Evolutionary conservation across 257 asterid genomes (phyloP).

Genomic region (Parsonsia alboflavescens): DNA sequence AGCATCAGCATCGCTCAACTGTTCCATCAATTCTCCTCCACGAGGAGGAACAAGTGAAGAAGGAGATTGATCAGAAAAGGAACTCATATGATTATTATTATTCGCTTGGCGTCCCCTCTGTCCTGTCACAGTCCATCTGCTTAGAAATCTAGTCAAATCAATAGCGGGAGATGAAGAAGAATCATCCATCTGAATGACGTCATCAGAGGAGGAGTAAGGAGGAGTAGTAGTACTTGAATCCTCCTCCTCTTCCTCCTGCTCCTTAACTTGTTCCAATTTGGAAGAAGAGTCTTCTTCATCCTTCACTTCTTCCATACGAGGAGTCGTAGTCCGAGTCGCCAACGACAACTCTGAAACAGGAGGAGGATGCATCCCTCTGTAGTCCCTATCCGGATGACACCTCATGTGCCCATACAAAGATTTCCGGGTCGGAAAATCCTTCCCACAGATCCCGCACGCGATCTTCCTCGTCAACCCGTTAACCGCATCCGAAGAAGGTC

Average conservation of each 20-base stretch:
- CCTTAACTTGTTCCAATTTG: background rate
- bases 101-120: conserved; percentile 27
- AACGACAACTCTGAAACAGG: too few relatives aligned
- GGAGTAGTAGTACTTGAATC: background rate
- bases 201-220: too few relatives aligned
- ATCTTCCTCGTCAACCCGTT: background rate
- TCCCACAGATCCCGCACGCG: conserved; percentile 19
- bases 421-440: conserved; percentile 31
- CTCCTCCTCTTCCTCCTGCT: background rate
- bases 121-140: conserved; percentile 30
- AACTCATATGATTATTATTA: background rate
- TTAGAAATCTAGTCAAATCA: conserved; percentile 10
- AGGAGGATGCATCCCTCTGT: conserved; percentile 61
- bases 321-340: too few relatives aligned
- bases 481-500: background rate
- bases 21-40: background rate
- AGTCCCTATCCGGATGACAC: conserved; percentile 53
- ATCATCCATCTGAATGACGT: too few relatives aligned
- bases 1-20: conserved; percentile 10
- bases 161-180: too few relatives aligned
- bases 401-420: conserved; percentile 68
- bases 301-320: background rate
- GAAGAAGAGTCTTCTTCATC: background rate
- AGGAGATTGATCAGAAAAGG: background rate
- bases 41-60: background rate